A percentile compares a stretch with the other conserved stretches of the same genome.
phyloP scores from a whole-genome alignment of 2,329 filamentous ascomycete species.

The Dendrostoma leiphaemia region DNA sequence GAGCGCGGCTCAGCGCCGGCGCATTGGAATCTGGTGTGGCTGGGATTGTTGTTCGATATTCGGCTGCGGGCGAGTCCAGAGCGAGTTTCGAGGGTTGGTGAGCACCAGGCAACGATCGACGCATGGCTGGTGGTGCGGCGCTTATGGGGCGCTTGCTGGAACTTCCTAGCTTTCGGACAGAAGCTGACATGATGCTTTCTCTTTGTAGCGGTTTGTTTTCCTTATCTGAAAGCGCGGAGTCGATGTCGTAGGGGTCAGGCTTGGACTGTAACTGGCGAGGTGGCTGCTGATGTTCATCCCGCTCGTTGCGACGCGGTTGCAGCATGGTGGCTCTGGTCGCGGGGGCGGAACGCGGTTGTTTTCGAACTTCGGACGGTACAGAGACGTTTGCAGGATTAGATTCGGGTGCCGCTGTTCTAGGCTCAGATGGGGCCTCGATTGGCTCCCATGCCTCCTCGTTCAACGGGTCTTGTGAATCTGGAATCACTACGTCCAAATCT shows the following conservation, averaged over 20 bases:
- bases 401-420: too few relatives aligned
- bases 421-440: background rate
- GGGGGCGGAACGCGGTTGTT: background rate
- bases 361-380: background rate
- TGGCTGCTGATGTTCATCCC: background rate
- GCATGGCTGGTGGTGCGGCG: background rate
- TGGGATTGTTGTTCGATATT: background rate
- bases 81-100: background rate
- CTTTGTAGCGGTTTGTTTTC: background rate
- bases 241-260: conserved; percentile 17
- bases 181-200: background rate
- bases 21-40: conserved; percentile 1
- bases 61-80: background rate
- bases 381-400: background rate
- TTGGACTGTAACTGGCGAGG: background rate
- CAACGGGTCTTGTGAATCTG: conserved; percentile 8
- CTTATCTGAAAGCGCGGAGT: conserved; percentile 1
- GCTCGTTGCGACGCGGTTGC: background rate
- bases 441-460: background rate
- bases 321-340: background rate
- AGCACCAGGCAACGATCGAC: background rate
- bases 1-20: background rate
- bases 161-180: conserved; percentile 12
- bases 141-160: background rate
- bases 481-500: conserved; percentile 3